These are phyloP conservation scores for Dimargaris xerosporica DNA, from an alignment of 192 early-diverging fungal species.

Conservation along the genomic window DNA sequence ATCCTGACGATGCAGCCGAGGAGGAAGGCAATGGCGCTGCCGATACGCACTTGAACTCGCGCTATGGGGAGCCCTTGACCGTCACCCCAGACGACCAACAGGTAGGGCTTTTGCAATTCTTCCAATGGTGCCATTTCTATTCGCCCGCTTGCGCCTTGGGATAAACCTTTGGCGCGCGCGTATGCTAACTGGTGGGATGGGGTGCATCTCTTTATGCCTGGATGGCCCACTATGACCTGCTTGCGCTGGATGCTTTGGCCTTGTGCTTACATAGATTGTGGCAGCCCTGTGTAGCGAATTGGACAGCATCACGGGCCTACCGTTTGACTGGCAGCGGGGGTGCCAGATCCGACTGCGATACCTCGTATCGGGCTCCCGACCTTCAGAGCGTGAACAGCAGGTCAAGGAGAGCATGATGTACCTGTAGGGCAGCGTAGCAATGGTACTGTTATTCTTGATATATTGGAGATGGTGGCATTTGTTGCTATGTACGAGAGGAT, in stretches of 20 bases:
- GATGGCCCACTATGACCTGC: background rate
- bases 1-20: conserved; percentile 20
- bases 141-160: background rate
- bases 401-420: conserved; percentile 13
- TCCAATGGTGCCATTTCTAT: background rate
- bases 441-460: too few relatives aligned
- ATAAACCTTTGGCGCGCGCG: conserved; percentile 2
- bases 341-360: conserved; percentile 10
- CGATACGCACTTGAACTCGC: background rate
- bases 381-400: conserved; percentile 16
- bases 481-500: too few relatives aligned
- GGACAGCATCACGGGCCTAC: conserved; percentile 7
- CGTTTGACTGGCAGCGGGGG: conserved; percentile 3
- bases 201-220: background rate
- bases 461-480: too few relatives aligned
- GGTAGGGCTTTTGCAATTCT: background rate
- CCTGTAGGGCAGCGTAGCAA: background rate
- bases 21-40: conserved; percentile 13
- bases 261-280: background rate
- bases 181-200: background rate
- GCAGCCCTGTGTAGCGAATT: conserved; percentile 12
- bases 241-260: background rate
- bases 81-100: conserved; percentile 18
- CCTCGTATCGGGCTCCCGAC: background rate
- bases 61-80: conserved; percentile 12